Evolutionary conservation across 1,284 basidiomycete genomes (phyloP).

Genomic region (Lentinula novae-zelandiae): DNA sequence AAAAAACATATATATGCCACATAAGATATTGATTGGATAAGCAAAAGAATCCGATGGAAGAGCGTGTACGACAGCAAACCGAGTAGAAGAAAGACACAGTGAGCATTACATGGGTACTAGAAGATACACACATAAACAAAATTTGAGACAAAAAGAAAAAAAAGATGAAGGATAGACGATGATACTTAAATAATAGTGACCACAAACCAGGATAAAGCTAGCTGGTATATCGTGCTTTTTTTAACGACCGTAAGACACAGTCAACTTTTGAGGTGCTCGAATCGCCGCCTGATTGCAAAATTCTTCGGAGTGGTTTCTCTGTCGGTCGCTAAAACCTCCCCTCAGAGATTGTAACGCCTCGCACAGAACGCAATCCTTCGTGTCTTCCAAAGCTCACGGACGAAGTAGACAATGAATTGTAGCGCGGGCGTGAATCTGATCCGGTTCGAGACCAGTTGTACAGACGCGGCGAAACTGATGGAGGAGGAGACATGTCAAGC

Average conservation of each 20-base stretch:
- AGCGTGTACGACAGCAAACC: neutral
- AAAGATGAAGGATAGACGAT: neutral
- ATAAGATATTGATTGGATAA: neutral
- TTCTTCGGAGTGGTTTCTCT: neutral
- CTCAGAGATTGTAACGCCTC: neutral
- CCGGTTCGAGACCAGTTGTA: slow-evolving; percentile 26
- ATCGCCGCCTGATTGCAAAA: no score
- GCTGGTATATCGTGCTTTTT: no score
- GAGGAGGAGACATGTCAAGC: slow-evolving; percentile 41
- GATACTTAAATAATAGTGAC: neutral
- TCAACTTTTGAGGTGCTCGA: no score
- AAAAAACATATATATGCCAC: neutral
- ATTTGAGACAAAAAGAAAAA: neutral
- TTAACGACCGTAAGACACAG: no score
- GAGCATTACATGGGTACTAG: neutral
- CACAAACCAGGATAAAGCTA: no score
- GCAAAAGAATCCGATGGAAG: neutral
- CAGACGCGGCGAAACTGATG: slow-evolving; percentile 42
- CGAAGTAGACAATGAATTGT: neutral
- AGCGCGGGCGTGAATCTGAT: neutral
- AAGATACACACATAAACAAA: neutral
- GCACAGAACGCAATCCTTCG: neutral
- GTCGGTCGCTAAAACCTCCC: neutral
- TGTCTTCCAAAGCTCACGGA: neutral
- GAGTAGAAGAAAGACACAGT: neutral